Percentiles rank a stretch among this genome's conserved stretches.
phyloP scores from a whole-genome alignment of 2,329 filamentous ascomycete species.

The Paecilomyces sp. region DNA sequence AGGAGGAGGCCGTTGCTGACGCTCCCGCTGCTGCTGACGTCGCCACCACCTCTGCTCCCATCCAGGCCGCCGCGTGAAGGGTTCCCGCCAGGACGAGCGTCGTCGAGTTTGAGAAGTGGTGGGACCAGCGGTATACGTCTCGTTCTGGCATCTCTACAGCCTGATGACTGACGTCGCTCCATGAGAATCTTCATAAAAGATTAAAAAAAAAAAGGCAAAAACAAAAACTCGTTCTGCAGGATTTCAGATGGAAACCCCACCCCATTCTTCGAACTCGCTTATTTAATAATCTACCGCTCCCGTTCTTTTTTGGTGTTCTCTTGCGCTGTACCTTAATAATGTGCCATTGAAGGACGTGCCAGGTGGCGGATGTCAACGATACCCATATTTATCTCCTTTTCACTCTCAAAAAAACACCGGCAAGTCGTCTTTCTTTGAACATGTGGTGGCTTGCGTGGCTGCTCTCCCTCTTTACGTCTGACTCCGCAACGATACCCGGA shows the following conservation, averaged over 20 bases:
- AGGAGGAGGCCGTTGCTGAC: conserved; percentile 12
- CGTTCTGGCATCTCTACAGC: conserved; percentile 17
- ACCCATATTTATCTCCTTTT: conserved; percentile 9
- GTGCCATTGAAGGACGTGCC: conserved; percentile 3
- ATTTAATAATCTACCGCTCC: conserved; percentile 19
- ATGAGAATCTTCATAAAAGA: conserved; percentile 2
- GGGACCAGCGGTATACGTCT: conserved; percentile 27
- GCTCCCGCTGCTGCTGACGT: conserved; percentile 24
- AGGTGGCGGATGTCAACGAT: conserved; percentile 22
- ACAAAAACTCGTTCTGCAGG: conserved; percentile 5
- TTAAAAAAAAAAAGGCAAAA: conserved; percentile 5
- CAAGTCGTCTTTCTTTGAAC: conserved; percentile 1
- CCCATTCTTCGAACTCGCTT: conserved; percentile 8
- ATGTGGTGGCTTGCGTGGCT: conserved; percentile 9
- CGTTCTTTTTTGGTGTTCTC: conserved; percentile 13
- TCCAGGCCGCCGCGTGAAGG: conserved; percentile 38
- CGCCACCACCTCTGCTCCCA: conserved; percentile 24
- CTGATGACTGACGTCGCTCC: conserved; percentile 12
- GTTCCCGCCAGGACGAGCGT: conserved; percentile 21
- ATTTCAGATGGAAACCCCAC: conserved; percentile 7
- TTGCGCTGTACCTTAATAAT: conserved; percentile 6
- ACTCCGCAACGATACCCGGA: conserved; percentile 21
- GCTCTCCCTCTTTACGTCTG: conserved; percentile 26
- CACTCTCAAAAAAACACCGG: neutral
- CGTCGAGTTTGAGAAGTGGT: conserved; percentile 36